Evolutionary conservation across 2,329 filamentous ascomycete genomes (phyloP).

Genomic region (Fusarium sarcochroum): DNA sequence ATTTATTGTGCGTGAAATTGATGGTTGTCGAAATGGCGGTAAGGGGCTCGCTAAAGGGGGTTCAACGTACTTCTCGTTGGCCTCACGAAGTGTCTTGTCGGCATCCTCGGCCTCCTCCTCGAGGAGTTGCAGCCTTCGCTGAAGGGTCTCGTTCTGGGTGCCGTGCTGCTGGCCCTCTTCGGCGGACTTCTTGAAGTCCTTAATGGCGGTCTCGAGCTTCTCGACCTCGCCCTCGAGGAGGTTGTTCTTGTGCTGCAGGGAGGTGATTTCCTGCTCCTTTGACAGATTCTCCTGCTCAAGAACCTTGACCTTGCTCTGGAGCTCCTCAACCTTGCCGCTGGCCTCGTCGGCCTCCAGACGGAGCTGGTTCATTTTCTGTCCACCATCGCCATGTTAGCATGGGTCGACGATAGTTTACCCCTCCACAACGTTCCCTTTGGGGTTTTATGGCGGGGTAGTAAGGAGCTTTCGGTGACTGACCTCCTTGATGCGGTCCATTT

Average conservation of each 20-base stretch:
- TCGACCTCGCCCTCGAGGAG: constrained; percentile 92
- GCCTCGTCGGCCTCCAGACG: constrained; percentile 94
- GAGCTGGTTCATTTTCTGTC: constrained; percentile 93
- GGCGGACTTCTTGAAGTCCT: constrained; percentile 88
- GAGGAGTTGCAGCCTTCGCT: constrained; percentile 92
- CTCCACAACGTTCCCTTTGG: constrained; percentile 49
- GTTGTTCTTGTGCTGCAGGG: constrained; percentile 94
- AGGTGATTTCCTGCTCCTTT: constrained; percentile 99
- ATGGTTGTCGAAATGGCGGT: constrained; percentile 44
- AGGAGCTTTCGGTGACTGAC: constrained; percentile 65
- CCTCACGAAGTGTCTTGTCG: constrained; percentile 95
- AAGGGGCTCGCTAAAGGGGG: constrained; percentile 33
- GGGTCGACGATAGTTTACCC: constrained; percentile 46
- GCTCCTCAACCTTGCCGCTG: constrained; percentile 85
- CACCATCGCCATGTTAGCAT: constrained; percentile 45
- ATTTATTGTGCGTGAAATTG: constrained; percentile 8
- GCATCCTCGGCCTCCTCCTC: constrained; percentile 98
- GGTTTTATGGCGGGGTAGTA: constrained; percentile 51
- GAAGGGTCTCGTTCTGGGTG: constrained; percentile 91
- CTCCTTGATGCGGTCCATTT: constrained; percentile 92
- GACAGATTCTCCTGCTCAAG: constrained; percentile 95
- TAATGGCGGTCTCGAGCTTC: constrained; percentile 87
- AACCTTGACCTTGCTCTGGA: constrained; percentile 86
- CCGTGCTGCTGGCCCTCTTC: constrained; percentile 86
- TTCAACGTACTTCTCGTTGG: constrained; percentile 92